Base-by-base conservation (phyloP, 2,329 filamentous ascomycete species). In the Fusarium veterinarium region DNA sequence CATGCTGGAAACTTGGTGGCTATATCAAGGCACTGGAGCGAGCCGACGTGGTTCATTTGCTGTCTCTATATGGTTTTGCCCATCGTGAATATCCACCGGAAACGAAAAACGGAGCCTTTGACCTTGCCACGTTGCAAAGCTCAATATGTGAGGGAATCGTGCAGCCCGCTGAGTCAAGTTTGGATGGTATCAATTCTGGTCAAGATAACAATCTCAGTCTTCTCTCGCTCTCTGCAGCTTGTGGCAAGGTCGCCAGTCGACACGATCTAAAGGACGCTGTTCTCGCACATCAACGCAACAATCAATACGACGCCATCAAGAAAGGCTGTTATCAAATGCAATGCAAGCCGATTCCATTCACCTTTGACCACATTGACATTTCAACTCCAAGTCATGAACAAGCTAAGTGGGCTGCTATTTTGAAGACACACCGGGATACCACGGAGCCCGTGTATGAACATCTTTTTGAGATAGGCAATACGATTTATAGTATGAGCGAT, bases 361-460 rank as follows among this genome's bases (percentile, higher is more conserved):
- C 52, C 2, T 55, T 41, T 14, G 31, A 41, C 9, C 37, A 55
- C 14, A 55, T 55, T 7, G 37, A 55, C 8, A 9, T 42, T 14
- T 55, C 52, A 4, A 55, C 52, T 2, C 52, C 52, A 2, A 13
- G 6, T 2, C 7, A 16, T 3, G 19, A 55, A 41, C 3, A 23
- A 17, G 3, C 4, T 0, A 42, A 55, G 8, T 55, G 28, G 52
- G 28, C 37, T 4, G 20, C 10, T 13, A 40, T 55, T n/a, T 20
- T 42, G 1, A 8, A 8, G 6, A 1, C n/a, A 6, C 19, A 31
- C 20, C 8, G 8, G 1, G 25, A 28, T 9, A 33, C 37, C 0
- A n/a, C 19, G 0, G 28, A 55, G 7, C 28, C 52, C 0, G 19
- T 55, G 20, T 55, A 30, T 33, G 52, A 38, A 3, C 33, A 33